Percentiles rank a stretch among this genome's conserved stretches.
phyloP scores from a whole-genome alignment of 2,329 filamentous ascomycete species.

The Ophiostoma sp. region DNA sequence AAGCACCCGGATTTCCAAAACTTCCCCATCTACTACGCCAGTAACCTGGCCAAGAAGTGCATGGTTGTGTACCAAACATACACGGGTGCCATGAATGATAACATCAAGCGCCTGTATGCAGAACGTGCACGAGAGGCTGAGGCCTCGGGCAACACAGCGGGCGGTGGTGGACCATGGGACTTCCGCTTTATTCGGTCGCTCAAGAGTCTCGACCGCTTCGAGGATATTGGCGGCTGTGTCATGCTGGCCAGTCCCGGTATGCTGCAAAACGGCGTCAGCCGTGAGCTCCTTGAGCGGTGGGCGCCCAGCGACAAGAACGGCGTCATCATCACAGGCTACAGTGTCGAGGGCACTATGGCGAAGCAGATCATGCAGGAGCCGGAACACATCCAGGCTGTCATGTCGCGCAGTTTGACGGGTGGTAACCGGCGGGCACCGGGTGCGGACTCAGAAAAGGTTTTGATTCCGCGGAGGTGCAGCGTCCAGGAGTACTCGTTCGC shows the following conservation, averaged over 20 bases:
- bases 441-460: constrained; percentile 77
- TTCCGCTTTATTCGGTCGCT: constrained; percentile 92
- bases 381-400: constrained; percentile 90
- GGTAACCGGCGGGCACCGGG: constrained; percentile 63
- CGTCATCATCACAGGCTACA: constrained; percentile 98
- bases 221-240: constrained; percentile 91
- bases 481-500: constrained; percentile 95
- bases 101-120: constrained; percentile 92
- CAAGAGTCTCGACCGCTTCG: constrained; percentile 91
- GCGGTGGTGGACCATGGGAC: constrained; percentile 89
- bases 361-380: constrained; percentile 94
- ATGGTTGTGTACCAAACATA: constrained; percentile 99
- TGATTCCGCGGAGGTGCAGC: constrained; percentile 89
- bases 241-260: constrained; percentile 98
- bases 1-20: constrained; percentile 86
- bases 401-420: constrained; percentile 67
- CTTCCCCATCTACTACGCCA: constrained; percentile 95
- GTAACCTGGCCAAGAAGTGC: constrained; percentile 90
- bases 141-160: constrained; percentile 69
- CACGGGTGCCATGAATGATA: constrained; percentile 98
- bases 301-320: constrained; percentile 95
- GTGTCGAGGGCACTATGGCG: constrained; percentile 97
- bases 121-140: constrained; percentile 91
- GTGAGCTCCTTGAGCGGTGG: constrained; percentile 92
- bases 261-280: constrained; percentile 93